Conservation (phyloP, 2,329 filamentous ascomycete genomes). For the Pseudocercospora fijiensis region DNA sequence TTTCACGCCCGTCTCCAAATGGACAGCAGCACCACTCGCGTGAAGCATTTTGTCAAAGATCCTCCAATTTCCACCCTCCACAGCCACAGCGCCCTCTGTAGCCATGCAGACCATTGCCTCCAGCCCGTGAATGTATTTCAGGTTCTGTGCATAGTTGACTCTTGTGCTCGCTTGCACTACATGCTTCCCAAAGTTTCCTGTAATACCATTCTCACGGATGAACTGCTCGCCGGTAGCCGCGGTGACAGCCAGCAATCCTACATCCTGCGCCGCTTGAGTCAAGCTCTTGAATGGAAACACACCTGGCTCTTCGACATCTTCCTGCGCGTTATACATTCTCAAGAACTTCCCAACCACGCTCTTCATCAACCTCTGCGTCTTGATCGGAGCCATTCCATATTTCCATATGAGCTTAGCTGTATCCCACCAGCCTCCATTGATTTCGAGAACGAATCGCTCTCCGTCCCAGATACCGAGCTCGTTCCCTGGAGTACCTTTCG, state of each 20-base stretch:
- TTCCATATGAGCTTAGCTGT: constrained; percentile 76
- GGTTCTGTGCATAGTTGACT: constrained; percentile 91
- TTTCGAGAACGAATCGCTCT: constrained; percentile 63
- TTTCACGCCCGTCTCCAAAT: constrained; percentile 67
- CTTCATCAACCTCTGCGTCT: constrained; percentile 70
- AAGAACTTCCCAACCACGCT: constrained; percentile 70
- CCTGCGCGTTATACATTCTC: constrained; percentile 66
- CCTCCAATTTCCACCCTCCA: constrained; percentile 86
- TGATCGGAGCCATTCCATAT: constrained; percentile 77
- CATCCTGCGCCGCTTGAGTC: constrained; percentile 63
- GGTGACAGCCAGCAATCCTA: constrained; percentile 66
- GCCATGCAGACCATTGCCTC: constrained; percentile 92
- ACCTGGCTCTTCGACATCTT: background rate
- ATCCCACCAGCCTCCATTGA: constrained; percentile 66
- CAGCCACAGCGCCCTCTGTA: constrained; percentile 74
- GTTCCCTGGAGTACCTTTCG: constrained; percentile 52
- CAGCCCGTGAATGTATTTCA: constrained; percentile 81
- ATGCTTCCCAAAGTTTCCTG: constrained; percentile 67
- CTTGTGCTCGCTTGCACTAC: constrained; percentile 87
- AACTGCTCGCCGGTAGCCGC: constrained; percentile 71
- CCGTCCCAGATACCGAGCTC: constrained; percentile 84
- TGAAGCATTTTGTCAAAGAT: constrained; percentile 85
- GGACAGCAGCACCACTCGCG: constrained; percentile 59
- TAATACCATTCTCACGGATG: constrained; percentile 66
- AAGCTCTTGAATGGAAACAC: constrained; percentile 85